Conservation (phyloP, 345 rosid genomes). For the Camelina sativa region DNA sequence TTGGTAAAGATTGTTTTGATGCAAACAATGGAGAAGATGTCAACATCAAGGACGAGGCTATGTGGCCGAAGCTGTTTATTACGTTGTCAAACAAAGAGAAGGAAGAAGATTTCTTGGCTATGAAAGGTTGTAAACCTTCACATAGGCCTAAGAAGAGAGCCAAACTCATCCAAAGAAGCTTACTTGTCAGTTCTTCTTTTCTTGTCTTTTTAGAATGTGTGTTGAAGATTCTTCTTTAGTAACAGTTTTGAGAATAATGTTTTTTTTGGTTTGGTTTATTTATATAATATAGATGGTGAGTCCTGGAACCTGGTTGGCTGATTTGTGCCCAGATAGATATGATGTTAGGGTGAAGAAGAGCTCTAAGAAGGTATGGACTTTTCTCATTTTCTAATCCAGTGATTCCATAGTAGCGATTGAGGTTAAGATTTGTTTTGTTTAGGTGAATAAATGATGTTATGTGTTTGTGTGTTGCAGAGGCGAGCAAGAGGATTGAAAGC, state of each 20-base stretch:
- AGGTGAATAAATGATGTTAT: slow-evolving; percentile 2
- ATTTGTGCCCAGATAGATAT: slow-evolving; percentile 82
- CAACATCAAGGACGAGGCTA: slow-evolving; percentile 32
- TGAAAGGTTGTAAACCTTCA: slow-evolving; percentile 93
- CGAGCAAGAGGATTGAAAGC: slow-evolving; percentile 66
- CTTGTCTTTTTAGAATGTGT: no score
- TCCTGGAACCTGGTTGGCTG: slow-evolving; percentile 94
- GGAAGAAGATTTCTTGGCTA: slow-evolving; percentile 93
- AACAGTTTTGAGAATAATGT: not conserved
- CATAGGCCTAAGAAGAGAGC: slow-evolving; percentile 95
- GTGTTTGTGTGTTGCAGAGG: slow-evolving; percentile 46
- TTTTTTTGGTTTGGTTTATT: slow-evolving; percentile 2
- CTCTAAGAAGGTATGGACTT: slow-evolving; percentile 71
- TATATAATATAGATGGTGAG: slow-evolving; percentile 75
- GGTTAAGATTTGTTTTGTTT: not conserved
- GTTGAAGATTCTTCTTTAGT: not conserved
- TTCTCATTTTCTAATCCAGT: not conserved
- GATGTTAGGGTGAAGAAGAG: slow-evolving; percentile 91
- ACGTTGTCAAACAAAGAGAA: slow-evolving; percentile 84
- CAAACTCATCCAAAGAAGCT: slow-evolving; percentile 79
- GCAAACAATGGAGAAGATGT: slow-evolving; percentile 59
- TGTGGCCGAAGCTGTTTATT: slow-evolving; percentile 76
- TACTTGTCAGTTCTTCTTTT: slow-evolving; percentile 57
- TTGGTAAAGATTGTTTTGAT: slow-evolving; percentile 54
- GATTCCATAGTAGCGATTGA: not conserved